Base-by-base conservation (phyloP, 371 early-diverging fungal genomes). In the Mortierella sp. region DNA sequence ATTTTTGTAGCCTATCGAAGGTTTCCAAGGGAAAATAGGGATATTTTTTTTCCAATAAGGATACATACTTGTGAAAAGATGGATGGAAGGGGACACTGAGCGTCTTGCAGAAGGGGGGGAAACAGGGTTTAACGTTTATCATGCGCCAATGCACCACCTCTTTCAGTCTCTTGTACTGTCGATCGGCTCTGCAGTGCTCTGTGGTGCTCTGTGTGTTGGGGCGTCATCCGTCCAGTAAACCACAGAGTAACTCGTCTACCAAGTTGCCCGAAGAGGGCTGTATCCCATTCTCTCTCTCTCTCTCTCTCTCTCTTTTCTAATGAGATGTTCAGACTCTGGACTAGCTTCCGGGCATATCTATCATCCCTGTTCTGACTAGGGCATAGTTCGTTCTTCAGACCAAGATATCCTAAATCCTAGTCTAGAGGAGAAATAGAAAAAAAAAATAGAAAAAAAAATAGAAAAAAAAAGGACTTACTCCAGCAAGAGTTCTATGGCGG, bases 401-500 rank as follows among this genome's bases (percentile, higher is more conserved):
- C 37, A 37, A 37, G 37, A 37, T n/a, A n/a, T n/a, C n/a, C n/a
- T n/a, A 9, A 9, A 37, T 37, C 37, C 37, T 9, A 37, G 37
- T 37, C 37, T 9, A 37, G 37, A 37, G 37, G 9, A 37, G 37
- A 37, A 3, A 37, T 3, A 37, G 9, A 37, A 9, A 37, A 9
- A 37, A 37, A 9, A 9, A 37, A 37, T 37, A 37, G 9, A 5
- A 37, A 37, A 37, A 37, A 37, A 37, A 9, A 37, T 37, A 21
- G 14, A 19, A 9, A 9, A 12, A 50, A 19, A 9, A 9, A 12
- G 12, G 53, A 53, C 79, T 79, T 72, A 79, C 79, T 25, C 56
- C 72, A 62, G 66, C 79, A 53, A 72, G 1, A 14, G 66, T 72
- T 26, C 73, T 55, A 57, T 72, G 72, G 21, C 79, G 72, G 44